Base-by-base conservation (phyloP, 2,329 filamentous ascomycete species). In the Dothistroma septosporum region DNA sequence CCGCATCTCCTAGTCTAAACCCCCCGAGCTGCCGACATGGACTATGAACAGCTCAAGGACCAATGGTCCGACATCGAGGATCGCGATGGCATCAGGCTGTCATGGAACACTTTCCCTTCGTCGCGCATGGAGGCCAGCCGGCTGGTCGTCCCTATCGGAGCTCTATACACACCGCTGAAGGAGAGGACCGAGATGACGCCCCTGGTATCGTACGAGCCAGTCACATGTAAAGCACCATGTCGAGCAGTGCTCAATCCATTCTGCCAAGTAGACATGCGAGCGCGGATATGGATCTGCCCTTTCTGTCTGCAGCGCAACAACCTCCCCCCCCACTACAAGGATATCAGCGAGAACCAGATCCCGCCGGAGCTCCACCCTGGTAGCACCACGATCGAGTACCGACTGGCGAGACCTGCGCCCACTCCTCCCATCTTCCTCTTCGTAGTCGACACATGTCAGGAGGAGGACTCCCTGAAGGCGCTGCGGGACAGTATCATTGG, bases 51-150 rank as follows among this genome's bases (percentile, higher is more conserved):
- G 69, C 80, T 96, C 69, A 97, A 97, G 80, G 92, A 97, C 78
- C 89, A 93, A 80, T 97, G 92, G 92, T 91, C 88, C 73, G 92
- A 97, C 76, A 88, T 96, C 61, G 94, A 99, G 81, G 94, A 99
- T 74, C 87, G 91, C 69, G 94, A 99, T 86, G 94, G 94, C 63
- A 86, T 97, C 73, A 88, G 94, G 65, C 83, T 99, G 68, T 97
- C 93, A 79, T 99, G 94, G 94, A 99, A 99, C 76, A 95, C 95
- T 63, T 96, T 99, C 73, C 94, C 94, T 54, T 97, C 92, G 81
- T 93, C 93, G 73, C 91, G 94, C 76, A 97, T 99, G 92, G 92
- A 74, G 60, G 72, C 72, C 61, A 72, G 70, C 64, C 67, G 72
- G 32, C 70, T 74, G 57, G 71, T 74, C 16, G 94, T 97, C 37